Conservation (phyloP, 768 basidiomycete species). For the Sistotremastrum suecicum region DNA sequence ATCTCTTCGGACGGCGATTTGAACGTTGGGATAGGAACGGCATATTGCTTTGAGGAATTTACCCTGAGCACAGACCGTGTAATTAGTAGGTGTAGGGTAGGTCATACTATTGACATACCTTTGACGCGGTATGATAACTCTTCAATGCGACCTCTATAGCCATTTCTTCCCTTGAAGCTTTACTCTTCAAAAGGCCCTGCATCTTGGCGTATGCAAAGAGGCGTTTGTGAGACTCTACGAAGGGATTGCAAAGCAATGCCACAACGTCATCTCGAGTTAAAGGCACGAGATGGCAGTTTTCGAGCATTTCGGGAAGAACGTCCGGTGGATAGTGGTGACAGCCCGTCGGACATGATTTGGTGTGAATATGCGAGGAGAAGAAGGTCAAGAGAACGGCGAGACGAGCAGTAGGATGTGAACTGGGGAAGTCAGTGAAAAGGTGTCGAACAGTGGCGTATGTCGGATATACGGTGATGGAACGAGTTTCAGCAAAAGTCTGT, state of each 20-base stretch:
- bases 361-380: slow-evolving; percentile 26
- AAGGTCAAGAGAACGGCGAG: slow-evolving; percentile 61
- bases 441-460: slow-evolving; percentile 42
- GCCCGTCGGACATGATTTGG: slow-evolving; percentile 6
- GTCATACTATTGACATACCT: slow-evolving; percentile 8
- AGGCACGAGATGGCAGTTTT: slow-evolving; percentile 39
- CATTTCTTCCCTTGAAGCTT: slow-evolving; percentile 28
- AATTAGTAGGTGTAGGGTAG: background rate
- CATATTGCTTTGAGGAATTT: too few relatives aligned
- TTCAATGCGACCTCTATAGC: slow-evolving; percentile 44
- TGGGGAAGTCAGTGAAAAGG: slow-evolving; percentile 56
- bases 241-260: slow-evolving; percentile 53
- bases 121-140: slow-evolving; percentile 50
- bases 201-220: slow-evolving; percentile 36
- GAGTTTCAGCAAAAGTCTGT: slow-evolving; percentile 57
- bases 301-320: slow-evolving; percentile 34
- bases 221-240: slow-evolving; percentile 42
- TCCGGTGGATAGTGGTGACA: slow-evolving; percentile 15
- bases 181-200: slow-evolving; percentile 26
- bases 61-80: background rate
- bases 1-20: too few relatives aligned
- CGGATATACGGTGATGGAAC: slow-evolving; percentile 39
- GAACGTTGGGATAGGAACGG: too few relatives aligned
- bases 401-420: slow-evolving; percentile 42
- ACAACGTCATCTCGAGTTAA: slow-evolving; percentile 43